phyloP scores from a whole-genome alignment of 257 asterid genomes.

The Solanum virginianum region DNA sequence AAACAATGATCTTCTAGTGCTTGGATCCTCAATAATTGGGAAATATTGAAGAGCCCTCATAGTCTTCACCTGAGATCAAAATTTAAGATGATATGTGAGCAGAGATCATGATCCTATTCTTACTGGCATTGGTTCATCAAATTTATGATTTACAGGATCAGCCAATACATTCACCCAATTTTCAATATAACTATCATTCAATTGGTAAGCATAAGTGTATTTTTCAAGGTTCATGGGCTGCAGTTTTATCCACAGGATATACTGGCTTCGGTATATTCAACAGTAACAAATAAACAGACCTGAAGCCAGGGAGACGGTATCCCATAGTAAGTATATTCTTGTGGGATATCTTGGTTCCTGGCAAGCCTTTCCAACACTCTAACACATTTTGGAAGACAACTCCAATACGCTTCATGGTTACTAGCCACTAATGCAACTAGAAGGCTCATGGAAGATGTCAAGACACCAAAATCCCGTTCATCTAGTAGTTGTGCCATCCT shows the following conservation, averaged over 20 bases:
- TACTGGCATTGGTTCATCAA: neutral
- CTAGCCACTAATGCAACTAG: conserved; percentile 91
- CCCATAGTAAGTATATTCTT: conserved; percentile 97
- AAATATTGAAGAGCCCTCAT: conserved; percentile 99
- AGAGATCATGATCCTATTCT: neutral
- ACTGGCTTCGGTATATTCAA: neutral
- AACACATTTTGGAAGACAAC: conserved; percentile 96
- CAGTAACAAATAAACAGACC: conserved; percentile 33
- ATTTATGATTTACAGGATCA: neutral
- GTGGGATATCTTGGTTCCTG: conserved; percentile 92
- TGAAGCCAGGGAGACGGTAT: conserved; percentile 99
- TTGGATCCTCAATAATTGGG: conserved; percentile 96
- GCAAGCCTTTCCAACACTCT: conserved; percentile 86
- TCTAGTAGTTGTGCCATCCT: conserved; percentile 94
- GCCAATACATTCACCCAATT: neutral
- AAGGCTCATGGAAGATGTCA: conserved; percentile 97
- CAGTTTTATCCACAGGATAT: neutral
- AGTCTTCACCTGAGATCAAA: conserved; percentile 65
- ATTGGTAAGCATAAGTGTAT: neutral
- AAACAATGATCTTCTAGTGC: conserved; percentile 89
- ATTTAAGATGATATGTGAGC: neutral
- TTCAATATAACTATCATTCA: neutral
- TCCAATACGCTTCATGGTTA: conserved; percentile 95
- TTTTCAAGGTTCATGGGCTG: neutral
- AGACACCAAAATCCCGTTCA: conserved; percentile 97